These are phyloP conservation scores for Agroathelia rolfsii DNA, from an alignment of 1,284 basidiomycete genomes.

Conservation along the genomic window DNA sequence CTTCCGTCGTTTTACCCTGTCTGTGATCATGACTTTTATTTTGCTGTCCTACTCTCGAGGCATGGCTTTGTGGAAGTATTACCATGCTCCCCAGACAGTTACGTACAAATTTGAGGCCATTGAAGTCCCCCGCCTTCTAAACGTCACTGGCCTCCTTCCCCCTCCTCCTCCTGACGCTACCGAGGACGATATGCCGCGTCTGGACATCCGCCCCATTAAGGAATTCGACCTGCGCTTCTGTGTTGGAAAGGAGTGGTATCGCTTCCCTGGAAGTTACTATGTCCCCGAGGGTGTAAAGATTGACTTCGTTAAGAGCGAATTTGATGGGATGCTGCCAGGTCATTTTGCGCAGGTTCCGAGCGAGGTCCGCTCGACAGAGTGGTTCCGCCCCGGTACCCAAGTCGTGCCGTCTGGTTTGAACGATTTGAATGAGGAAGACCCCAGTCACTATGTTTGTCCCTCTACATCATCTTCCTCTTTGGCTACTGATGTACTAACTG, in stretches of 20 bases:
- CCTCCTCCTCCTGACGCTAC: constrained; percentile 27
- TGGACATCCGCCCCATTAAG: constrained; percentile 63
- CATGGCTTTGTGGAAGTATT: constrained; percentile 78
- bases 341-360: constrained; percentile 45
- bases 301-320: constrained; percentile 84
- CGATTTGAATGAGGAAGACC: constrained; percentile 78
- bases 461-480: background rate
- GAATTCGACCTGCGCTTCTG: constrained; percentile 78
- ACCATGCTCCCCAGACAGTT: constrained; percentile 81
- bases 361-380: constrained; percentile 25
- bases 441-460: constrained; percentile 65
- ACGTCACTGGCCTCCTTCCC: constrained; percentile 56
- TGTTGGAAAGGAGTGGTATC: constrained; percentile 91
- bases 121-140: constrained; percentile 77
- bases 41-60: constrained; percentile 74
- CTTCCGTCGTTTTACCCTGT: constrained; percentile 71
- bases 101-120: constrained; percentile 63
- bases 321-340: constrained; percentile 82
- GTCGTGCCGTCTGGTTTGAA: constrained; percentile 66
- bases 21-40: constrained; percentile 53
- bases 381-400: constrained; percentile 62
- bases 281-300: constrained; percentile 78
- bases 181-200: constrained; percentile 45
- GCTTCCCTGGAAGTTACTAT: constrained; percentile 88
- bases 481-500: constrained; percentile 7